Evolutionary conservation across 306 rosid genomes (phyloP), one percentile per base, ranked within the genome.

Genomic region (Corylus avellana): DNA sequence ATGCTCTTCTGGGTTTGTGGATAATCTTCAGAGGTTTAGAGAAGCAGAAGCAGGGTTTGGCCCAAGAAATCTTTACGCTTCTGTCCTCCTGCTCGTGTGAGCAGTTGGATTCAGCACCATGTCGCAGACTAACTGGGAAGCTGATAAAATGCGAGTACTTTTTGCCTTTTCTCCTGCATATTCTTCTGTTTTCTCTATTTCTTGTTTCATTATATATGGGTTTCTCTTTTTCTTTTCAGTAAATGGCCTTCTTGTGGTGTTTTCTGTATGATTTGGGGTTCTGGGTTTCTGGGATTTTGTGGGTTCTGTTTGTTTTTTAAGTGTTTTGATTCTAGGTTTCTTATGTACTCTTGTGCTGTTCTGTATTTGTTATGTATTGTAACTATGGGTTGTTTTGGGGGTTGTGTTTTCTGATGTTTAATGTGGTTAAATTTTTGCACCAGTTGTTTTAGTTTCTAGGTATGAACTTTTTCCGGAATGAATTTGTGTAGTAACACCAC

Each of bases 71-170:
- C 75, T 76, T 74, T 42, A 75, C 86, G 77, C 70, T 81, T 58
- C 77, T 76, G 50, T 82, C 51, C 58, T 54, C 68, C 8, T 74
- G 14, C 78, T 67, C 35, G 64, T 49, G 56, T 73, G 77, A 77
- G 75, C 59, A 56, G 35, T 68, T 83, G 58, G 50, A 79, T 83
- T 77, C 54, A 5, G 32, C 81, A 89, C 57, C 86, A 96, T 96
- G 99, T 91, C 99, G 90, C 99, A 96, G 74, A 96, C 99, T 72
- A 93, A 93, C 92, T 96, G 99, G 99, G 99, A 96, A 90, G 99
- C 99, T 81, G 99, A 96, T 87, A 96, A 96, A 89, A 96, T 96
- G 99, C 90, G 87, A 89, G 92, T 80, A 73, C 48, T 77, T 12
- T 3, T 3, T 29, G 73, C 18, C 67, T 8, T 1, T 2, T 46